Conservation (phyloP, 2,329 filamentous ascomycete genomes). For the Purpureocillium lavendulum region DNA sequence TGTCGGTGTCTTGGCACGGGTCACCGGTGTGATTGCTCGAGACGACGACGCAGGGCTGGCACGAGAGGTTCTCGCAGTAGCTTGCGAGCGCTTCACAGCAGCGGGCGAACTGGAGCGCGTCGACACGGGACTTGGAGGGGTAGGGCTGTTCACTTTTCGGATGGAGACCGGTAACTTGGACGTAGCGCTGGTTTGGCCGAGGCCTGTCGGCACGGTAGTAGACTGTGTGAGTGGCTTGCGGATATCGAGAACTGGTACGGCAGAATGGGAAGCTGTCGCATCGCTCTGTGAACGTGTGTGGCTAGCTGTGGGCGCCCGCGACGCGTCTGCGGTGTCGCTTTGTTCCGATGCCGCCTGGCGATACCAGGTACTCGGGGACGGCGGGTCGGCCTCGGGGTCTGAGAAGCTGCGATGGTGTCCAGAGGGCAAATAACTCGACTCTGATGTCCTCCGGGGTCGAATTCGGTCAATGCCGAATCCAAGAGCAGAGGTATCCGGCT, state of each 20-base stretch:
- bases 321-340: constrained; percentile 10
- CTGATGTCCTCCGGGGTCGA: constrained; percentile 56
- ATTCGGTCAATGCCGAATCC: constrained; percentile 53
- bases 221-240: constrained; percentile 22
- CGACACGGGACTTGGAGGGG: constrained; percentile 40
- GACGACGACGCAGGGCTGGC: no score
- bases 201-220: constrained; percentile 13
- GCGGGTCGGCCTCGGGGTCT: constrained; percentile 46
- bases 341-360: constrained; percentile 23
- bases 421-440: constrained; percentile 52
- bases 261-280: constrained; percentile 30
- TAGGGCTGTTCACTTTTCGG: constrained; percentile 34
- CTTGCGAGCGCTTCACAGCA: constrained; percentile 31
- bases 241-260: constrained; percentile 13
- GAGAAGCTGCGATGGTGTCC: constrained; percentile 46
- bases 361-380: constrained; percentile 63
- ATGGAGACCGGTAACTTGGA: constrained; percentile 40
- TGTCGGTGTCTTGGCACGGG: constrained; percentile 36
- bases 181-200: constrained; percentile 16
- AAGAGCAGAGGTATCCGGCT: constrained; percentile 40
- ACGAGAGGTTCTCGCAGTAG: constrained; percentile 29
- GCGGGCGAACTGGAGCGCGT: constrained; percentile 50
- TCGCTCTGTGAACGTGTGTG: constrained; percentile 54
- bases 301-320: constrained; percentile 18
- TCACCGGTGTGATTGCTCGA: no score